Evolutionary conservation across 2,329 filamentous ascomycete species (phyloP).

Genomic region (Pseudovirgaria hyperparasitica): DNA sequence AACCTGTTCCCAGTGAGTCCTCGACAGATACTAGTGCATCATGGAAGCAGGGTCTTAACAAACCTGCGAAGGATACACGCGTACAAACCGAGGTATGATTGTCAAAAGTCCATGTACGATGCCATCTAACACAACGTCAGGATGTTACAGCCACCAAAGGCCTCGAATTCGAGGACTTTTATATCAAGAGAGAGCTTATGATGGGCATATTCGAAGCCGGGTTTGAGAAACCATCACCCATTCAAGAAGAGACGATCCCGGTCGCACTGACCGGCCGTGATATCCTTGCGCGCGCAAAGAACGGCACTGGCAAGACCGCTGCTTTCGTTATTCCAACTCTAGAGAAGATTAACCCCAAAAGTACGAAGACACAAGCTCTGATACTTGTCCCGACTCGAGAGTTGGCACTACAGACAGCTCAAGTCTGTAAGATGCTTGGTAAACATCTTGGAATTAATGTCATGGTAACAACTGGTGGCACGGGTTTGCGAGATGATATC

Average conservation of each 20-base stretch:
- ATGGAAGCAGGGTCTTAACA: constrained; percentile 62
- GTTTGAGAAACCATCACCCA: constrained; percentile 96
- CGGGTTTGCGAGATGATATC: constrained; percentile 90
- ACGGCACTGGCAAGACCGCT: constrained; percentile 95
- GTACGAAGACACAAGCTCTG: constrained; percentile 88
- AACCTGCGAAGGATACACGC: constrained; percentile 62
- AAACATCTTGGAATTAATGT: constrained; percentile 97
- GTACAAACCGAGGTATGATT: constrained; percentile 63
- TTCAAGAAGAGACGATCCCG: constrained; percentile 98
- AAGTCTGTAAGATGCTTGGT: constrained; percentile 96
- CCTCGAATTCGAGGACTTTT: constrained; percentile 94
- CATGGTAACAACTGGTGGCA: constrained; percentile 98
- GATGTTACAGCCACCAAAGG: constrained; percentile 98
- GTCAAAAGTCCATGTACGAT: constrained; percentile 3
- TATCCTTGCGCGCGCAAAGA: constrained; percentile 92
- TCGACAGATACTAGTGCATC: constrained; percentile 46
- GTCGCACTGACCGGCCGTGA: constrained; percentile 92
- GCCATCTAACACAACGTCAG: constrained; percentile 32
- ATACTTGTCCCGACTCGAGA: constrained; percentile 95
- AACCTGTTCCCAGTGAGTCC: constrained; percentile 28
- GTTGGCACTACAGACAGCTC: constrained; percentile 93
- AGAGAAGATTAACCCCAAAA: constrained; percentile 92
- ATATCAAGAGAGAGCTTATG: constrained; percentile 84
- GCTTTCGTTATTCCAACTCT: constrained; percentile 94
- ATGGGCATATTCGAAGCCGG: constrained; percentile 99